Conservation (phyloP, 805 yeast species). For the Zygosaccharomyces bailii region DNA sequence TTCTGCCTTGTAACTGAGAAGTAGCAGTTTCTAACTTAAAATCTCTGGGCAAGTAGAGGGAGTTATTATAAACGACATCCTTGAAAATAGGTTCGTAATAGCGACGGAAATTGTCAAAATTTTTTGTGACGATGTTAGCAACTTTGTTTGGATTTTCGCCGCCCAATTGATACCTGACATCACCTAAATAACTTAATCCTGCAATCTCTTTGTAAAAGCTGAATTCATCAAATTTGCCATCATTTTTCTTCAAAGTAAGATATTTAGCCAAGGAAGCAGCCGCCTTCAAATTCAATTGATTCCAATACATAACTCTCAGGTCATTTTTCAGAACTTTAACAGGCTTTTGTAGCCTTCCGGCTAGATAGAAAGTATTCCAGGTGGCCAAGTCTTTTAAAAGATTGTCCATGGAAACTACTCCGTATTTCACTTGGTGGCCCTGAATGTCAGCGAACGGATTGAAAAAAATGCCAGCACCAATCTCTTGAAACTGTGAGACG, state of each 20-base stretch:
- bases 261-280: slow-evolving; percentile 62
- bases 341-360: slow-evolving; percentile 94
- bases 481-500: slow-evolving; percentile 55
- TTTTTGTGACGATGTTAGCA: slow-evolving; percentile 77
- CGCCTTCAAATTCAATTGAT: slow-evolving; percentile 71
- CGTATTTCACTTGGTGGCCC: slow-evolving; percentile 71
- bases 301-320: slow-evolving; percentile 57
- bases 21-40: slow-evolving; percentile 39
- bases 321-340: slow-evolving; percentile 71
- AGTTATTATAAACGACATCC: slow-evolving; percentile 37
- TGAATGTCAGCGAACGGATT: slow-evolving; percentile 79
- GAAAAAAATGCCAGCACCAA: slow-evolving; percentile 90
- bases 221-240: slow-evolving; percentile 48
- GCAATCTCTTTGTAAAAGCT: slow-evolving; percentile 76
- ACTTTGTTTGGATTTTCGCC: slow-evolving; percentile 94
- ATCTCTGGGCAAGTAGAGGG: slow-evolving; percentile 39
- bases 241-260: slow-evolving; percentile 35
- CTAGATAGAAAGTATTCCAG: slow-evolving; percentile 83
- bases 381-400: slow-evolving; percentile 67
- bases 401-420: slow-evolving; percentile 65
- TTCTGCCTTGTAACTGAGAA: slow-evolving; percentile 48
- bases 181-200: slow-evolving; percentile 82
- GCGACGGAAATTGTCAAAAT: slow-evolving; percentile 60
- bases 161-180: slow-evolving; percentile 75
- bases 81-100: slow-evolving; percentile 64